A percentile compares a stretch with the other conserved stretches of the same genome.
Conservation (phyloP, 768 basidiomycete species). For the Phylloporus sp. region DNA sequence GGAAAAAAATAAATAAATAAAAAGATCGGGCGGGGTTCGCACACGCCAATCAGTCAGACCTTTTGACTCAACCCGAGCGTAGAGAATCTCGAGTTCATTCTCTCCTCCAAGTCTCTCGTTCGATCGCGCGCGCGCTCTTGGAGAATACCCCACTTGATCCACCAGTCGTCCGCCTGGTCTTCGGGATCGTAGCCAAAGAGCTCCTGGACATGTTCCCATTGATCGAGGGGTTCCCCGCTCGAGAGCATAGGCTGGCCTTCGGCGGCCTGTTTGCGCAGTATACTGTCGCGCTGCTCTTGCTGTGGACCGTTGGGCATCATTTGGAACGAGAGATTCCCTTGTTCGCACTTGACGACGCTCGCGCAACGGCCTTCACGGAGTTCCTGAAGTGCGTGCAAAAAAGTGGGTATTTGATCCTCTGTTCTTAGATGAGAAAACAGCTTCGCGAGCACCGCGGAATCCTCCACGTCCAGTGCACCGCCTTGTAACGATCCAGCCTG, state of each 20-base stretch:
- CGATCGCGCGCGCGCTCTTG: slow-evolving; percentile 34
- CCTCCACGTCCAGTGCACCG: slow-evolving; percentile 52
- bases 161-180: slow-evolving; percentile 61
- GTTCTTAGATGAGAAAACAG: slow-evolving; percentile 52
- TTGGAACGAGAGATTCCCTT: slow-evolving; percentile 41
- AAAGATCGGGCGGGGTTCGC: neutral
- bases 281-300: slow-evolving; percentile 42
- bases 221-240: slow-evolving; percentile 13
- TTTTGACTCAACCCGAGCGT: neutral
- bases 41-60: slow-evolving; percentile 1
- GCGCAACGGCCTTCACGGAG: slow-evolving; percentile 48
- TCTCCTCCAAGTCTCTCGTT: slow-evolving; percentile 13
- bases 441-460: slow-evolving; percentile 53
- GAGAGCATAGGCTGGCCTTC: slow-evolving; percentile 44
- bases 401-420: slow-evolving; percentile 43
- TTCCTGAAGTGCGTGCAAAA: slow-evolving; percentile 55
- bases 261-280: slow-evolving; percentile 35
- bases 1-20: neutral
- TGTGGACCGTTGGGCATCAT: slow-evolving; percentile 40
- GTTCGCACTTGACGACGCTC: slow-evolving; percentile 43
- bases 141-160: slow-evolving; percentile 52
- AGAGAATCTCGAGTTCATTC: slow-evolving; percentile 9
- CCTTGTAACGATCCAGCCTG: slow-evolving; percentile 54
- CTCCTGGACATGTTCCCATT: slow-evolving; percentile 51
- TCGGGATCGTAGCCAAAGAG: slow-evolving; percentile 48